Evolutionary conservation across 2,329 filamentous ascomycete genomes (phyloP).

Genomic region (Ophiocordyceps camponoti-leonardi): DNA sequence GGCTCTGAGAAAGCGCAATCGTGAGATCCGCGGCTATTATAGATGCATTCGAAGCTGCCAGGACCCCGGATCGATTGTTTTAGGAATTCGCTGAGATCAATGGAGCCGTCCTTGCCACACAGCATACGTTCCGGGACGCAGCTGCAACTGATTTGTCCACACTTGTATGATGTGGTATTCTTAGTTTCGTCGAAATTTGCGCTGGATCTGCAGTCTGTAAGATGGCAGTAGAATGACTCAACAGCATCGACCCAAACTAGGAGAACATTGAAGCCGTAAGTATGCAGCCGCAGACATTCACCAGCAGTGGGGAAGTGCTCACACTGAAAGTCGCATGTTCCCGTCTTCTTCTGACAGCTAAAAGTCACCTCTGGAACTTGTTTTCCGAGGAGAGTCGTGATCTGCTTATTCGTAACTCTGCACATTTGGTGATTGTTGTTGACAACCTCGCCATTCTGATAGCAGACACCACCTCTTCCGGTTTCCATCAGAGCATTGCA

Average conservation of each 20-base stretch:
- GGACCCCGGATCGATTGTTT: conserved; percentile 71
- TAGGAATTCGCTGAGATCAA: conserved; percentile 85
- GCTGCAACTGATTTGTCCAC: conserved; percentile 67
- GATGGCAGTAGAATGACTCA: conserved; percentile 91
- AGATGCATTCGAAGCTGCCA: conserved; percentile 62
- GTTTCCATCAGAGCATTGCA: conserved; percentile 81
- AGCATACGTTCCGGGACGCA: conserved; percentile 88
- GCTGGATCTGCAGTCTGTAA: conserved; percentile 62
- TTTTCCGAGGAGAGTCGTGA: conserved; percentile 68
- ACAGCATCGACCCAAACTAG: conserved; percentile 83
- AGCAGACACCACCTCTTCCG: conserved; percentile 71
- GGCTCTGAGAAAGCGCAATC: conserved; percentile 78
- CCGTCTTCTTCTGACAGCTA: conserved; percentile 59
- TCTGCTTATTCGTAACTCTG: conserved; percentile 91
- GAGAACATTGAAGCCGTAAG: not conserved
- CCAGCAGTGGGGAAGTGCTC: conserved; percentile 14
- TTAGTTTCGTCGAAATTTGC: conserved; percentile 49
- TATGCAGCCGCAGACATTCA: conserved; percentile 1
- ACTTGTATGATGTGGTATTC: conserved; percentile 75
- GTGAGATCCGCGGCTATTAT: conserved; percentile 43
- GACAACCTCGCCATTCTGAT: conserved; percentile 75
- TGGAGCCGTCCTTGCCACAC: conserved; percentile 77
- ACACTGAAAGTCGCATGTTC: conserved; percentile 91
- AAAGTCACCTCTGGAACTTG: conserved; percentile 90
- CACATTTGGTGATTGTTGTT: conserved; percentile 97